Conservation (phyloP, 2,329 filamentous ascomycete genomes). For the Rachicladosporium sp. region DNA sequence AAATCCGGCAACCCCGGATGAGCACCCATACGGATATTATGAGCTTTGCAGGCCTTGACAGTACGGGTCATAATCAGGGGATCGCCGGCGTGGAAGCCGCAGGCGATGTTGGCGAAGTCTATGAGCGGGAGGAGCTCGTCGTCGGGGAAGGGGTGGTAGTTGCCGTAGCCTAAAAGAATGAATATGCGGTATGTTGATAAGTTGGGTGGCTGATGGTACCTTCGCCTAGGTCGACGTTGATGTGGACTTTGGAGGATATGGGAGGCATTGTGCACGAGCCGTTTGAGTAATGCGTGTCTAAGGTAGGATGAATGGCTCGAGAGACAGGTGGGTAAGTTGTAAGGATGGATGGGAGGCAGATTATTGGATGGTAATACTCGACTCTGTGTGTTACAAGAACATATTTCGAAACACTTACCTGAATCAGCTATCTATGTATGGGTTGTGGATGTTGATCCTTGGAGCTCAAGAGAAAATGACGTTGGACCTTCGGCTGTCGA, state of each 20-base stretch:
- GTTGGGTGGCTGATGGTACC: slow-evolving; percentile 10
- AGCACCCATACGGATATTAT: slow-evolving; percentile 46
- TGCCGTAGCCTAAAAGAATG: slow-evolving; percentile 27
- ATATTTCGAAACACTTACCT: no score
- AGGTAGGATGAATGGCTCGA: slow-evolving; percentile 1
- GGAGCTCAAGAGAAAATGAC: no score
- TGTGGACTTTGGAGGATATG: slow-evolving; percentile 41
- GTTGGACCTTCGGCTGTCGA: no score
- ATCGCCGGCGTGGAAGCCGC: slow-evolving; percentile 38
- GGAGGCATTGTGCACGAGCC: slow-evolving; percentile 28
- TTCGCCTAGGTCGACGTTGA: slow-evolving; percentile 44
- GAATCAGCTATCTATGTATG: no score
- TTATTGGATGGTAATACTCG: no score
- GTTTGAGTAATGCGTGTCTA: background rate
- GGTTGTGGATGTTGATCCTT: no score
- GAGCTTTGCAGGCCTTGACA: slow-evolving; percentile 44
- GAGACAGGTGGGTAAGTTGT: no score
- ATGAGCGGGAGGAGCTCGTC: slow-evolving; percentile 49
- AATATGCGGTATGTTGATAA: background rate
- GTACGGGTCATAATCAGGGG: slow-evolving; percentile 53
- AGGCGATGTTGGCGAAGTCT: slow-evolving; percentile 53
- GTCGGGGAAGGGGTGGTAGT: slow-evolving; percentile 43
- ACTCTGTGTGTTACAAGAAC: no score
- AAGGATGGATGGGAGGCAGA: no score
- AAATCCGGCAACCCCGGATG: slow-evolving; percentile 55